Evolutionary conservation across 2,329 filamentous ascomycete species (phyloP).

Genomic region (Dothistroma septosporum): DNA sequence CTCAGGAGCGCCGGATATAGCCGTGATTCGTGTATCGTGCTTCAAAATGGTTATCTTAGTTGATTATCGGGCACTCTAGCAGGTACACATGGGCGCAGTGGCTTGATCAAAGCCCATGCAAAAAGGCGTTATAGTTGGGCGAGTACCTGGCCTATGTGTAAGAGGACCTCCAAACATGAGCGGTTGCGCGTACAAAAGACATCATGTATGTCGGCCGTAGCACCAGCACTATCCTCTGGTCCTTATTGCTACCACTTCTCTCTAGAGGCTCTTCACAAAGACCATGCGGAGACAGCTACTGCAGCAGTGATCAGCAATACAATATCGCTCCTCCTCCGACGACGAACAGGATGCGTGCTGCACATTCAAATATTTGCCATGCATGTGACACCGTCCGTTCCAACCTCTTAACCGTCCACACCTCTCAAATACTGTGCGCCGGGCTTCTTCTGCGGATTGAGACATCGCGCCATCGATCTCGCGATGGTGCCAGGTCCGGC

Average conservation of each 20-base stretch:
- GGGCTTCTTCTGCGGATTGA: neutral
- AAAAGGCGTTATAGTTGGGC: no score
- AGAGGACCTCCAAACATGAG: no score
- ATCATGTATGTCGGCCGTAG: neutral
- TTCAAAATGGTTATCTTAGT: no score
- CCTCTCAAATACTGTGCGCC: neutral
- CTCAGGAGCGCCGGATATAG: neutral
- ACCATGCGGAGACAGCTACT: neutral
- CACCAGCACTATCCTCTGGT: neutral
- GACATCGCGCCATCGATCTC: neutral
- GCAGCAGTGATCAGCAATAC: neutral
- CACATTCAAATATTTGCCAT: neutral
- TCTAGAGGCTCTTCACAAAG: neutral
- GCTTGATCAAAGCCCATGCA: neutral
- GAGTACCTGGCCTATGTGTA: no score
- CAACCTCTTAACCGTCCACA: neutral
- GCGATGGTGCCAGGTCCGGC: neutral
- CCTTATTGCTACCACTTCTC: neutral
- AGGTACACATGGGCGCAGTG: neutral
- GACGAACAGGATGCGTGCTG: neutral
- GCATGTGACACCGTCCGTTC: neutral
- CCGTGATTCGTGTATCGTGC: neutral
- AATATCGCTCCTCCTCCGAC: neutral
- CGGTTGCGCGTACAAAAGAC: neutral
- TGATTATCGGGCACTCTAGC: no score